Percentiles rank a stretch among this genome's conserved stretches.
phyloP scores from a whole-genome alignment of 768 basidiomycete genomes.

The Russula sp. region DNA sequence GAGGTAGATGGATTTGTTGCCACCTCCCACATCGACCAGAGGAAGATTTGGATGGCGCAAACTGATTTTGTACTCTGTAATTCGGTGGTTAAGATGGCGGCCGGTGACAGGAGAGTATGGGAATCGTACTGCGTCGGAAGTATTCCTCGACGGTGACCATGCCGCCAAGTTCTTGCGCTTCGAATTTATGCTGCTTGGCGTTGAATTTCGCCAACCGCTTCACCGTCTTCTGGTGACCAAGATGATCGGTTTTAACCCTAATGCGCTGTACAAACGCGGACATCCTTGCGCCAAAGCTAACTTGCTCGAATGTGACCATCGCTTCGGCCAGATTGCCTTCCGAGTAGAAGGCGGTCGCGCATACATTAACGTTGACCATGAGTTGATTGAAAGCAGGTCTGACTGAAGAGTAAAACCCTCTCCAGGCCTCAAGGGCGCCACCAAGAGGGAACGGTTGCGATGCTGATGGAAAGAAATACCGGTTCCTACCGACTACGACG shows the following conservation, averaged over 20 bases:
- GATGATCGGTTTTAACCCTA: constrained; percentile 58
- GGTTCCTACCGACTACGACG: constrained; percentile 47
- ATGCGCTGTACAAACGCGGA: constrained; percentile 62
- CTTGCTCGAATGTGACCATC: constrained; percentile 38
- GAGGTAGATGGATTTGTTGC: constrained; percentile 36
- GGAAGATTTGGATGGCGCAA: constrained; percentile 37
- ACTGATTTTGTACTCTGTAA: constrained; percentile 38
- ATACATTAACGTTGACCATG: constrained; percentile 53
- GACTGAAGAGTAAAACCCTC: constrained; percentile 41
- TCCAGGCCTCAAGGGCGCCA: constrained; percentile 56
- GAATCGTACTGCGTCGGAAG: constrained; percentile 39
- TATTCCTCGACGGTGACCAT: constrained; percentile 44
- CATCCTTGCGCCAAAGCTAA: constrained; percentile 54
- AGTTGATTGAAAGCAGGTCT: constrained; percentile 38
- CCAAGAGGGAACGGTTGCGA: constrained; percentile 32
- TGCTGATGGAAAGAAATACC: constrained; percentile 44
- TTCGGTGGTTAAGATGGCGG: not conserved
- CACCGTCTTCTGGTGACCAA: constrained; percentile 72
- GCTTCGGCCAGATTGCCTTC: constrained; percentile 40
- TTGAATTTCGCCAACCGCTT: constrained; percentile 43
- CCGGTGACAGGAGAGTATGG: not conserved
- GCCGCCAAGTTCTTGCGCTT: constrained; percentile 35
- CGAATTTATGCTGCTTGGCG: constrained; percentile 38
- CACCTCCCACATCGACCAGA: constrained; percentile 43
- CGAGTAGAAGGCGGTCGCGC: constrained; percentile 43